phyloP scores from a whole-genome alignment of 257 asterid species.

The Plantago elongata region DNA sequence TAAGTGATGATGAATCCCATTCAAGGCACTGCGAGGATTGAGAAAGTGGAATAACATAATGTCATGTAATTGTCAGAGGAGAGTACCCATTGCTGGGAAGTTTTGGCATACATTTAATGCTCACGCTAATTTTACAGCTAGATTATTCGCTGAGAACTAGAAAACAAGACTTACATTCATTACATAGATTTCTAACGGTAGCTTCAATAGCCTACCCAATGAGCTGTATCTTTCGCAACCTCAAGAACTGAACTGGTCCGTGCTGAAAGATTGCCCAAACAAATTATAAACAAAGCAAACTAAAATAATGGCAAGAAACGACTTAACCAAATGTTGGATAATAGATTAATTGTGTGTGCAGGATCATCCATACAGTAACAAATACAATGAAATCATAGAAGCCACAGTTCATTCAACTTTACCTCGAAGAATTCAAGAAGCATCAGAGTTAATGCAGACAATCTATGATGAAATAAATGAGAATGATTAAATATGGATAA shows the following conservation, averaged over 20 bases:
- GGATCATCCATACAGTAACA: too few relatives aligned
- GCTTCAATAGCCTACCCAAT: background rate
- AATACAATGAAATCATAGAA: too few relatives aligned
- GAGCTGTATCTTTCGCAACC: background rate
- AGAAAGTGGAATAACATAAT: background rate
- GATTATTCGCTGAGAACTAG: background rate
- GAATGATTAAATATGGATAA: too few relatives aligned
- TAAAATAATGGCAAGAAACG: background rate
- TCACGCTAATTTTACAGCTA: background rate
- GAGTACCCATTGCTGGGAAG: background rate
- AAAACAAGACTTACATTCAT: conserved; percentile 3
- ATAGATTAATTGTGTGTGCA: too few relatives aligned
- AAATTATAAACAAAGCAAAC: background rate
- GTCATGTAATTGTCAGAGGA: background rate
- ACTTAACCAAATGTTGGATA: background rate
- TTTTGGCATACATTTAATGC: background rate
- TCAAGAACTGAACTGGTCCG: background rate
- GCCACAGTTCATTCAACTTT: too few relatives aligned
- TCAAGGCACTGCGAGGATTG: conserved; percentile 1
- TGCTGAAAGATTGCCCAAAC: background rate
- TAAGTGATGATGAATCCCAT: conserved; percentile 6
- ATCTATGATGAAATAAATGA: too few relatives aligned
- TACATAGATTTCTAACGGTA: background rate
- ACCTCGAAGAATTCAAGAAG: too few relatives aligned
- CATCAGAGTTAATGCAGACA: too few relatives aligned